Base-by-base conservation (phyloP, 2,329 filamentous ascomycete species). In the Penicillium polonicum region DNA sequence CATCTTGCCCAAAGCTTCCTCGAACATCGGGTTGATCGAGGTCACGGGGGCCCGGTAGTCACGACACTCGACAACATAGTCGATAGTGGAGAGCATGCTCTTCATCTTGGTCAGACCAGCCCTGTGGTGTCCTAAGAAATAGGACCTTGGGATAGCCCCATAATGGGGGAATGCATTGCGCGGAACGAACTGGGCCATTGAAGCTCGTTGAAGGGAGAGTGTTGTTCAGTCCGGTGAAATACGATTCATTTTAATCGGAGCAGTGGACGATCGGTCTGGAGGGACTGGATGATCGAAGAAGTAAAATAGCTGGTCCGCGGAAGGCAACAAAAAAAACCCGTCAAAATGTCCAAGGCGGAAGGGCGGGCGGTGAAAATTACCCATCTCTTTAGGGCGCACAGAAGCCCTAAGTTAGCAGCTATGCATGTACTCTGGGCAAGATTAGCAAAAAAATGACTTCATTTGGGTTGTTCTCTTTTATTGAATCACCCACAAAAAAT, bases 91-190 rank as follows among this genome's bases (percentile, higher is more conserved):
- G 48, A 99, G 83, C 71, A 90, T 83, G 39, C 85, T 85, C 72
- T 90, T 90, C 88, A 97, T 96, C 72, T 90, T 88, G 48, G 83
- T 80, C 33, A 96, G 81, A 17, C 90, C 94, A 10, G 89, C 84
- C 60, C 86, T 85, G 80, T 99, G 94, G 78, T 99, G 94, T 61
- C 94, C 94, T 46, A 97, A 83, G 78, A 91, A 99, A 78, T 97
- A 99, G 58, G 93, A 94, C 64, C 91, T 87, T 39, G 90, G 88
- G 60, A 97, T 88, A 52, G 87, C 89, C 54, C 82, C 79, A 68
- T 93, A 88, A 43, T 87, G 79, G 39, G 88, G 86, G 74, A 95
- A 97, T 52, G 79, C 77, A 63, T 80, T 74, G 66, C 93, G 90
- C 27, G 94, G 91, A 42, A 88, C 74, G 77, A 97, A 96, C 39